Base-by-base conservation (phyloP, 2,329 filamentous ascomycete genomes). In the Botrytis byssoidea region DNA sequence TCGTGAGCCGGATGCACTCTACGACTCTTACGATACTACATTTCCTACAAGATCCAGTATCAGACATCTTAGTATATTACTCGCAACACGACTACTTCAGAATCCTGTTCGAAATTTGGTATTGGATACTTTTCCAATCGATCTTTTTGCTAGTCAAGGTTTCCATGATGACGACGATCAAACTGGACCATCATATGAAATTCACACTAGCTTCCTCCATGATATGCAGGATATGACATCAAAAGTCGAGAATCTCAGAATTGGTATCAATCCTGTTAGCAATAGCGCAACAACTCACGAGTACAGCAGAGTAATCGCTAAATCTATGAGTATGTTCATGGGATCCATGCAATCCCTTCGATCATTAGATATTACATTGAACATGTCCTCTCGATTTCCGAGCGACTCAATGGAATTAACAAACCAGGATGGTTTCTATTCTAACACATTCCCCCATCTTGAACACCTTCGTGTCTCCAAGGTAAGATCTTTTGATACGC, bases 21-120 rank as follows among this genome's bases (percentile, higher is more conserved):
- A 67, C 14, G 63, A 72, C 20, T 67, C 71, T 60, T 68, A 72
- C 22, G 63, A 72, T 60, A 59, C 71, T 4, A 67, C 71, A 25
- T 67, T 72, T 67, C 71, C 71, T 40, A 67, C 63, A 60, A 20
- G 60, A 40, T 66, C 60, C 1, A 35, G 70, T 16, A 72, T 72
- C 7, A 35, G 60, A 5, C 61, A 72, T 59, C 55, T 72, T 3
- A 63, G 70, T n/a, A 72, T 72, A 22, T n/a, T 72, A 37, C 46
- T 72, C 6, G 60, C 70, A 65, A 32, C 37, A 44, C 61, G 70
- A 22, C 37, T n/a, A 22, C 35, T 72, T 14, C 32, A 66, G 20
- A 46, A 66, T 35, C 46, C 46, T 18, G 4, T 72, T 22, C 70
- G 40, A 5, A 32, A 37, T 37, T 37, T 66, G 57, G 70, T 42